Evolutionary conservation across 2,329 filamentous ascomycete genomes (phyloP).

Genomic region (Periconia digitata): DNA sequence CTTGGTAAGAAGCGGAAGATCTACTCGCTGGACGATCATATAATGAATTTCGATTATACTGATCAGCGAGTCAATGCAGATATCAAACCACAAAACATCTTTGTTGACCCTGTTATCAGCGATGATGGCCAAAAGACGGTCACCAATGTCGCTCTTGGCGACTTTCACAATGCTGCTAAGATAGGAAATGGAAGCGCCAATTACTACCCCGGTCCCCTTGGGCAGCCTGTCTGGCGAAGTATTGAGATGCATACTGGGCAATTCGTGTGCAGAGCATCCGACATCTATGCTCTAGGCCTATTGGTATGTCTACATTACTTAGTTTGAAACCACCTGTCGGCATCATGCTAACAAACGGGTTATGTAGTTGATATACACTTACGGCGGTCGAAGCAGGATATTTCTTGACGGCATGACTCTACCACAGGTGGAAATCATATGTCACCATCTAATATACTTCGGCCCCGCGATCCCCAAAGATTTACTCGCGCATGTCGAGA

Average conservation of each 20-base stretch:
- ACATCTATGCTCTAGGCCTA: constrained; percentile 43
- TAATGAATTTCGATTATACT: no score
- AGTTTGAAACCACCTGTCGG: constrained; percentile 5
- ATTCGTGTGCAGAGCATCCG: constrained; percentile 38
- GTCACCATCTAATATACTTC: constrained; percentile 40
- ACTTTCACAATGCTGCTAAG: constrained; percentile 43
- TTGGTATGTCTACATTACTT: constrained; percentile 34
- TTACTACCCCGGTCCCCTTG: constrained; percentile 32
- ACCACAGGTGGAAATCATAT: constrained; percentile 36
- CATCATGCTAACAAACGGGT: constrained; percentile 22
- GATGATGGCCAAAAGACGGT: constrained; percentile 35
- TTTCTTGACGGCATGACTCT: constrained; percentile 33
- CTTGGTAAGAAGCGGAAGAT: no score
- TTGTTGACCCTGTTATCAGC: constrained; percentile 40
- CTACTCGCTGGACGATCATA: no score
- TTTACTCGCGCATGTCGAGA: constrained; percentile 30
- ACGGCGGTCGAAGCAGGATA: constrained; percentile 36
- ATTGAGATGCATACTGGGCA: constrained; percentile 42
- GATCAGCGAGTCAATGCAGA: constrained; percentile 31
- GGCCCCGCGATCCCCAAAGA: constrained; percentile 33
- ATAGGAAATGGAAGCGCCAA: constrained; percentile 25
- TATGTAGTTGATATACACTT: constrained; percentile 40
- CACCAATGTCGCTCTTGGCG: constrained; percentile 37
- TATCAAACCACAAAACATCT: constrained; percentile 45
- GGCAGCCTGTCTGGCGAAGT: constrained; percentile 46